Evolutionary conservation across 75 land plant species (phyloP).

Genomic region (Gnetum montanum): DNA sequence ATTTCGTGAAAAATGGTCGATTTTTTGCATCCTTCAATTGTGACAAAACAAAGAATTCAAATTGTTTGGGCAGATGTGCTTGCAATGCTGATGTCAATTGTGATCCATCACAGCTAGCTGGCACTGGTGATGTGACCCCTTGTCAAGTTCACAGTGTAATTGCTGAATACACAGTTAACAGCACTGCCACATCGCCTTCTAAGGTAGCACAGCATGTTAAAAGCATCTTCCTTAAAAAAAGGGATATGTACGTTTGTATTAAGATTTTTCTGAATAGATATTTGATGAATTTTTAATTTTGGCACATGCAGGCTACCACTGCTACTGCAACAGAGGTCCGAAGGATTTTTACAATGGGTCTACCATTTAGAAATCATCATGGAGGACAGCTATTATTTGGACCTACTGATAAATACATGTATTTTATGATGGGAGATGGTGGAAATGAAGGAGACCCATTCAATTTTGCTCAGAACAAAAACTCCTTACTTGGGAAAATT

Average conservation of each 20-base stretch:
- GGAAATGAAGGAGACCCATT: constrained; percentile 63
- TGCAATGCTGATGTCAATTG: constrained; percentile 63
- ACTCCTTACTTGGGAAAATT: constrained; percentile 81
- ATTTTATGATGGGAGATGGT: constrained; percentile 94
- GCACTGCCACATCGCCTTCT: constrained; percentile 42
- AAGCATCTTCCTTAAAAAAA: too few species aligned
- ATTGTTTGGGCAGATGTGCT: constrained; percentile 70
- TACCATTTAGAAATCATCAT: constrained; percentile 79
- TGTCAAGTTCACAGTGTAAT: constrained; percentile 74
- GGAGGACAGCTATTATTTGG: constrained; percentile 86
- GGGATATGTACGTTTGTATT: too few species aligned
- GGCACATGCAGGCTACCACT: constrained; percentile 53
- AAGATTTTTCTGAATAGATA: too few species aligned
- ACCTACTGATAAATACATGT: constrained; percentile 74
- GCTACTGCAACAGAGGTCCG: constrained; percentile 72
- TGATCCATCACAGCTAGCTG: constrained; percentile 47
- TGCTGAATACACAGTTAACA: constrained; percentile 68
- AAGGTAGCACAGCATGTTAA: too few species aligned
- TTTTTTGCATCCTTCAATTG: constrained; percentile 88
- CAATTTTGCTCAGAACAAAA: constrained; percentile 82
- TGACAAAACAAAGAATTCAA: constrained; percentile 40
- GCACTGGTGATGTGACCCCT: constrained; percentile 19
- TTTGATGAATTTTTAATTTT: not conserved
- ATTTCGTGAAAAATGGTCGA: constrained; percentile 67
- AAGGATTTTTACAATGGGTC: constrained; percentile 80